These are phyloP conservation scores for Aspergillus arachidicola DNA, from an alignment of 2,329 filamentous ascomycete species.

Conservation along the genomic window DNA sequence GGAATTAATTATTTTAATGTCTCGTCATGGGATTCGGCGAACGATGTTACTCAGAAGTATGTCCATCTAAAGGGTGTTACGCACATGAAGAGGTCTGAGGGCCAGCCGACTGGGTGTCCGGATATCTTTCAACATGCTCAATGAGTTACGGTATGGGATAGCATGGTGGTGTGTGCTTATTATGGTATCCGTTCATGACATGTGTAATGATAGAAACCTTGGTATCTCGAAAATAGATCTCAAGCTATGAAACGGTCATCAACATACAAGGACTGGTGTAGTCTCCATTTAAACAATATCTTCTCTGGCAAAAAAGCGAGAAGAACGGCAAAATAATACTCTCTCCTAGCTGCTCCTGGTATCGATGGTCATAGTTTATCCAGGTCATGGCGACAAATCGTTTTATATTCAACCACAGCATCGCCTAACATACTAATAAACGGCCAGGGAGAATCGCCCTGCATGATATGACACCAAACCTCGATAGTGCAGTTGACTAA, in stretches of 20 bases:
- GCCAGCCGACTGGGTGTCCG: constrained; percentile 1
- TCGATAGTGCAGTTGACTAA: background rate
- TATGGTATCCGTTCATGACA: background rate
- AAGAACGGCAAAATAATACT: accelerated
- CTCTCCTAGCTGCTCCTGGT: background rate
- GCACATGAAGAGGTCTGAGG: background rate
- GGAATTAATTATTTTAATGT: constrained; percentile 2
- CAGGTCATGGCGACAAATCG: background rate
- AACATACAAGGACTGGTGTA: background rate
- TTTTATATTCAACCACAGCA: background rate
- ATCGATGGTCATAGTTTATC: background rate
- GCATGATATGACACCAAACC: background rate
- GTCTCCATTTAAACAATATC: background rate
- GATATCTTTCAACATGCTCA: background rate
- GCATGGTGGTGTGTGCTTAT: background rate
- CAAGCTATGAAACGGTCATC: background rate
- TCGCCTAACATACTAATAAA: background rate
- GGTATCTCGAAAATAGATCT: background rate
- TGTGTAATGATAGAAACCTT: background rate
- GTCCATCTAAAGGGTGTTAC: background rate
- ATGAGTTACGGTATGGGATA: background rate
- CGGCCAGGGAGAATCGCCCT: background rate
- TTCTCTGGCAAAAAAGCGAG: background rate
- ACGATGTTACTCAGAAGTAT: background rate
- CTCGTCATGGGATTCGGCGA: background rate